Conservation (phyloP, 345 rosid genomes). For the Atalantia buxifolia region DNA sequence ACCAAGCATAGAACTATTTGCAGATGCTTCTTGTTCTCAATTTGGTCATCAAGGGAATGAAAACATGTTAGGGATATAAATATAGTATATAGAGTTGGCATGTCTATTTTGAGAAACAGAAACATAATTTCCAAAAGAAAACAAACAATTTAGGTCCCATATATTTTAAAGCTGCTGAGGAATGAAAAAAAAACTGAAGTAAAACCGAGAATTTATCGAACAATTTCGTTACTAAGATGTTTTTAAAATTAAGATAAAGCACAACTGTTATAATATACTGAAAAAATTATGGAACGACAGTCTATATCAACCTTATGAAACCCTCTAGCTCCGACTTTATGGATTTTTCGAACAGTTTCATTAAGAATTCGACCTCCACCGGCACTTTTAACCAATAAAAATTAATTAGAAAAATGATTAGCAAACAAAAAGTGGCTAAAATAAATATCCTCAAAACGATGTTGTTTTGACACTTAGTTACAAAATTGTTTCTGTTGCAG, state of each 20-base stretch:
- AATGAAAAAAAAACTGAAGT: too few relatives aligned
- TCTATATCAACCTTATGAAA: conserved; percentile 33
- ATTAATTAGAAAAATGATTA: not conserved
- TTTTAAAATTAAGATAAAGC: too few relatives aligned
- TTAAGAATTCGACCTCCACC: conserved; percentile 68
- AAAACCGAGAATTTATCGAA: too few relatives aligned
- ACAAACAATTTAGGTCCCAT: not conserved
- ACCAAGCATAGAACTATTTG: not conserved
- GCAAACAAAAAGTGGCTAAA: not conserved
- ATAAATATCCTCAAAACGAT: too few relatives aligned
- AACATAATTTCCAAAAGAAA: not conserved
- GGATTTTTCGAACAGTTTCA: conserved; percentile 56
- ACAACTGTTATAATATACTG: too few relatives aligned
- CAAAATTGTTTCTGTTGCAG: too few relatives aligned
- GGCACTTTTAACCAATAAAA: conserved; percentile 21
- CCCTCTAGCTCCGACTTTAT: conserved; percentile 40
- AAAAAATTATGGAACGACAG: not conserved
- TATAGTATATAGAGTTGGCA: too few relatives aligned
- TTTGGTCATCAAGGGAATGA: not conserved
- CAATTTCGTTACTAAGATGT: too few relatives aligned
- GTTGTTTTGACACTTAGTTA: too few relatives aligned
- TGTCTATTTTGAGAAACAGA: not conserved
- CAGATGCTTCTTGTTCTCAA: not conserved
- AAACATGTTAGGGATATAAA: not conserved
- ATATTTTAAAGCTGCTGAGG: too few relatives aligned